Evolutionary conservation across 2,329 filamentous ascomycete species (phyloP).

Genomic region (Pseudogymnoascus sp.): DNA sequence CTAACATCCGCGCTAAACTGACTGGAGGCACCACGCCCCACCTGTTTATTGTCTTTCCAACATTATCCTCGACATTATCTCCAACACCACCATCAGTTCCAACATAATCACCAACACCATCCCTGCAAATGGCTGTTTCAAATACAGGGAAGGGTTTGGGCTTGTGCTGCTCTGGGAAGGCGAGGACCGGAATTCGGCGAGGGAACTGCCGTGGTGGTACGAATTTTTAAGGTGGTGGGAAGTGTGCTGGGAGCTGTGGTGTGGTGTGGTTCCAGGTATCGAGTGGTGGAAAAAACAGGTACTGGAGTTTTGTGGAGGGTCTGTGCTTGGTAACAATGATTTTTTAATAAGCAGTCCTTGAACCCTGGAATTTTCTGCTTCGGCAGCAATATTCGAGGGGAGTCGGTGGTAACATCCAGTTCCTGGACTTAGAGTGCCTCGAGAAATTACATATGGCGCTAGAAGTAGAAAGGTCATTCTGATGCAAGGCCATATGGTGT

Average conservation of each 20-base stretch:
- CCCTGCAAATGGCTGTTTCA: background rate
- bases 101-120: background rate
- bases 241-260: background rate
- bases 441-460: no score
- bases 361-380: no score
- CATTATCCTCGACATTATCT: background rate
- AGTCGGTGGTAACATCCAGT: no score
- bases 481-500: slow-evolving; percentile 34
- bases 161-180: background rate
- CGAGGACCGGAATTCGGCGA: background rate
- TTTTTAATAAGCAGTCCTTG: background rate
- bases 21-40: background rate
- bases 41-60: background rate
- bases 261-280: background rate
- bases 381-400: no score
- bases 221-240: background rate
- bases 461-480: no score
- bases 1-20: background rate
- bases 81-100: no score
- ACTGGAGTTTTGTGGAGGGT: background rate
- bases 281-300: background rate
- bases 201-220: background rate
- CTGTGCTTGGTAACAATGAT: background rate
- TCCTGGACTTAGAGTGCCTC: no score
- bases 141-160: background rate